Evolutionary conservation across 805 yeast genomes (phyloP), one percentile per base, ranked within the genome.

Genomic region (Dipodascus geniculatus): DNA sequence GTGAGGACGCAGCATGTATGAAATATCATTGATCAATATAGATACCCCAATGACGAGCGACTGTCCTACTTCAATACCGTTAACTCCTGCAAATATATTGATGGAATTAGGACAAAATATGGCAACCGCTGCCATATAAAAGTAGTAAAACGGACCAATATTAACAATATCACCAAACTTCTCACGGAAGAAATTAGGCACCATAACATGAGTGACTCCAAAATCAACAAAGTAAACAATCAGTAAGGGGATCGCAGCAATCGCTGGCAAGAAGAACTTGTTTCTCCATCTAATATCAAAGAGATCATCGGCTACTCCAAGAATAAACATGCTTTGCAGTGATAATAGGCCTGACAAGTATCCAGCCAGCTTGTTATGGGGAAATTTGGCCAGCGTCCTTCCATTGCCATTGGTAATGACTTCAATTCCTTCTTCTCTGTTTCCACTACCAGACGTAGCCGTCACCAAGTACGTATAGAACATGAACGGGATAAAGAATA

Each of bases 261-360:
- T 80, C 0, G 96, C 96, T 0, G 99, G 99, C 59, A 93, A 66
- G 63, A 93, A 88, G 71, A 93, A 88, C 73, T 93, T 93, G 71
- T 93, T 96, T 65, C 99, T 77, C 99, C 99, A 93, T 61, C 96
- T 78, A 58, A 93, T 81, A 68, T 93, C 99, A 64, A 93, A 93
- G 61, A 93, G 74, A 71, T 93, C 99, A 68, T 93, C 99, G 50
- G 95, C 85, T 28, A 93, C 75, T 0, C 99, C 99, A 48, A 93
- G 72, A 48, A 93, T 71, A 16, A 89, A 76, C 66, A 93, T 90
- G 59, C 88, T 80, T 68, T 88, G 88, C 50, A 93, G 69, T 56
- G 95, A 87, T 56, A 93, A 70, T 8, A 91, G 73, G 2, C 95
- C 95, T 61, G 95, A 82, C 58, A 93, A 74, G 67, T 83, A 93